These are phyloP conservation scores for Tremellales sp. DNA, from an alignment of 1,284 basidiomycete species.

Conservation along the genomic window DNA sequence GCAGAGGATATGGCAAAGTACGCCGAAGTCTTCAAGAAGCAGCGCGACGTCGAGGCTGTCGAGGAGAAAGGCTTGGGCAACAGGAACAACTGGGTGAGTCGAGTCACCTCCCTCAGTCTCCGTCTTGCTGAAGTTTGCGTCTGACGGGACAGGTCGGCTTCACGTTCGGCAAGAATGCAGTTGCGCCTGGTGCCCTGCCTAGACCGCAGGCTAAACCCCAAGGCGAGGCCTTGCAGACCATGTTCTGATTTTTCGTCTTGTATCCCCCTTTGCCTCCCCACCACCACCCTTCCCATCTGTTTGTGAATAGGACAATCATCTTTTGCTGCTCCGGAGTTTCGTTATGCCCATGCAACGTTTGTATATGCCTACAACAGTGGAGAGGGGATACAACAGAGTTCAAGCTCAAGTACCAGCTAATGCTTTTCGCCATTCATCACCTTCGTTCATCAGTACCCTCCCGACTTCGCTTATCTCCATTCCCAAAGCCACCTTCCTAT, in stretches of 20 bases:
- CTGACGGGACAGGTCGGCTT: constrained; percentile 71
- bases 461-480: constrained; percentile 49
- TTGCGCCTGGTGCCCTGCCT: constrained; percentile 25
- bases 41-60: constrained; percentile 86
- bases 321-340: background rate
- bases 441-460: constrained; percentile 47
- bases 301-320: background rate
- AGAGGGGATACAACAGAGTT: too few species aligned
- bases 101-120: too few species aligned
- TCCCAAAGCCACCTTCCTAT: constrained; percentile 44
- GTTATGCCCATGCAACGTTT: background rate
- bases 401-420: constrained; percentile 36
- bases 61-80: constrained; percentile 73
- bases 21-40: constrained; percentile 96
- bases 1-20: constrained; percentile 98
- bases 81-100: constrained; percentile 43
- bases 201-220: constrained; percentile 35
- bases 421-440: constrained; percentile 45
- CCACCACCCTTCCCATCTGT: background rate
- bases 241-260: constrained; percentile 37
- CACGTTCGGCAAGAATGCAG: constrained; percentile 80
- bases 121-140: too few species aligned
- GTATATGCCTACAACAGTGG: too few species aligned
- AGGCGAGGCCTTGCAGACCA: constrained; percentile 48
- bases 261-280: background rate